Percentiles rank a stretch among this genome's conserved stretches.
Conservation (phyloP, 192 early-diverging fungal species). For the Radiomyces spectabilis region DNA sequence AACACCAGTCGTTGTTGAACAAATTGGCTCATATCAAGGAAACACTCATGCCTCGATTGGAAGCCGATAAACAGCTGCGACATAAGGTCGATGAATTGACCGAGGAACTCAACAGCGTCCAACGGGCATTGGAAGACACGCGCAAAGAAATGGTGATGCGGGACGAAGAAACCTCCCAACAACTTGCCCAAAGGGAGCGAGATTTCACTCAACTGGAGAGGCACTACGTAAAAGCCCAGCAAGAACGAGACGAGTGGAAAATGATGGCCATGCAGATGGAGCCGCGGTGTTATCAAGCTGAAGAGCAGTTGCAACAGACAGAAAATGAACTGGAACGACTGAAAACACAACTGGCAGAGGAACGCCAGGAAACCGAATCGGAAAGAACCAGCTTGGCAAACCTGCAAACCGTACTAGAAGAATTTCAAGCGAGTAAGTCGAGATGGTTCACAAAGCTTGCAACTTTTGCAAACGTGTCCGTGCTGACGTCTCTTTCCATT, state of each 20-base stretch:
- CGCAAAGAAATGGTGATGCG: conserved; percentile 52
- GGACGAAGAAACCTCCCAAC: conserved; percentile 51
- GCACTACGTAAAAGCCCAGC: conserved; percentile 49
- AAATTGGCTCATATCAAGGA: conserved; percentile 76
- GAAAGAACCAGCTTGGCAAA: conserved; percentile 61
- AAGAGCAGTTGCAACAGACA: conserved; percentile 29
- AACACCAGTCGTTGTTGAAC: conserved; percentile 65
- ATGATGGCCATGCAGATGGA: conserved; percentile 51
- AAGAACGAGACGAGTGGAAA: conserved; percentile 55
- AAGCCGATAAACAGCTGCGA: conserved; percentile 70
- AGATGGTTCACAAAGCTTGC: background rate
- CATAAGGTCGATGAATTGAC: conserved; percentile 48
- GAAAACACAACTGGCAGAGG: conserved; percentile 33
- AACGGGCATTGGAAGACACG: conserved; percentile 45
- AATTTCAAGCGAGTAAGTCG: conserved; percentile 71
- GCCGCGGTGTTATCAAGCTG: conserved; percentile 42
- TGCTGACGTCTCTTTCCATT: background rate
- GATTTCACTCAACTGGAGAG: conserved; percentile 42
- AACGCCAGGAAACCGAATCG: conserved; percentile 43
- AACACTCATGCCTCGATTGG: conserved; percentile 71
- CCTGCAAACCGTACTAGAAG: conserved; percentile 80
- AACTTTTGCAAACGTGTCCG: background rate
- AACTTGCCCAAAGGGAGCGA: conserved; percentile 48
- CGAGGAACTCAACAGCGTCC: conserved; percentile 36
- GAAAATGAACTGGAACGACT: conserved; percentile 38